Percentiles rank a stretch among this genome's conserved stretches.
phyloP scores from a whole-genome alignment of 306 rosid genomes.

The Leucaena leucocephala region DNA sequence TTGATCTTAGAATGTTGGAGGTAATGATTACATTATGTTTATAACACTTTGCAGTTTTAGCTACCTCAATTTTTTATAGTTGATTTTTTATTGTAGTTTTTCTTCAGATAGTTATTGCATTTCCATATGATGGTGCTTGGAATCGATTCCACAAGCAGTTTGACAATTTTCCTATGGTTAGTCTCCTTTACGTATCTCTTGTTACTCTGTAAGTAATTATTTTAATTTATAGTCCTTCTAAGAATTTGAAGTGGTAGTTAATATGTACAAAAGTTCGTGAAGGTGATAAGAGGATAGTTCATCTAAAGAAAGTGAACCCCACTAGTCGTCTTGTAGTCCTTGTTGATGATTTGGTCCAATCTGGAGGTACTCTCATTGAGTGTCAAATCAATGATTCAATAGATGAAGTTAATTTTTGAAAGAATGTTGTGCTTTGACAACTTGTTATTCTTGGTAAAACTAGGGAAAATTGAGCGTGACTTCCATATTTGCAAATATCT shows the following conservation, averaged over 20 bases:
- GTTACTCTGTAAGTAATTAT: slow-evolving; percentile 1
- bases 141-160: slow-evolving; percentile 94
- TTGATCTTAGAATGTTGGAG: slow-evolving; percentile 3
- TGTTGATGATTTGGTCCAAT: slow-evolving; percentile 98
- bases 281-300: slow-evolving; percentile 92
- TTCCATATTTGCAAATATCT: neutral
- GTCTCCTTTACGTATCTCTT: slow-evolving; percentile 34
- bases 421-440: neutral
- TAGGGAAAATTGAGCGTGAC: neutral
- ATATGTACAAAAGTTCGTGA: slow-evolving; percentile 93
- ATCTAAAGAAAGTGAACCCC: slow-evolving; percentile 88
- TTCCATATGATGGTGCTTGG: slow-evolving; percentile 99
- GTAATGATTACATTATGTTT: slow-evolving; percentile 6
- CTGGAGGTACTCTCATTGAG: slow-evolving; percentile 94
- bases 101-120: slow-evolving; percentile 88
- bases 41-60: neutral
- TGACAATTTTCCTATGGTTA: slow-evolving; percentile 72
- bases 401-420: neutral
- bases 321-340: slow-evolving; percentile 86
- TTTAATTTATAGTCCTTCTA: slow-evolving; percentile 28
- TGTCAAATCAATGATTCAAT: slow-evolving; percentile 67
- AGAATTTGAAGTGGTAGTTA: slow-evolving; percentile 58
- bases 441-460: slow-evolving; percentile 11
- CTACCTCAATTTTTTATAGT: slow-evolving; percentile 11
- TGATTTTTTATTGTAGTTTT: slow-evolving; percentile 22